Evolutionary conservation across 164 flowering plant species (phyloP).

Genomic region (Pachysandra terminalis): DNA sequence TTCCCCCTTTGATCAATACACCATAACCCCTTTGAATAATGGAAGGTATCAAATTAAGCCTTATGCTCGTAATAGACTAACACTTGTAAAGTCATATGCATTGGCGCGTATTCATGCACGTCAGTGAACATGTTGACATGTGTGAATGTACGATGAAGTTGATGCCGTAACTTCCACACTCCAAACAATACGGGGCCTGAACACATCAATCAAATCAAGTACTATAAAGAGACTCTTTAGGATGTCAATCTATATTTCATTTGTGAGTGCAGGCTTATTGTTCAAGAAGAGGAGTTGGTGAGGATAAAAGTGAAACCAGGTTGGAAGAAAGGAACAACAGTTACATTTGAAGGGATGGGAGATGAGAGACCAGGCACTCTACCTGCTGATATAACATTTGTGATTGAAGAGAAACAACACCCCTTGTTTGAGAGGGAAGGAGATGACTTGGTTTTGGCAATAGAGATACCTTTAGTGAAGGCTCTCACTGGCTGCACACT

Average conservation of each 20-base stretch:
- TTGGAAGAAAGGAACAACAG: conserved; percentile 76
- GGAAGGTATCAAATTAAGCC: no score
- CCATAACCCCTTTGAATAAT: no score
- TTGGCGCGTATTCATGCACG: no score
- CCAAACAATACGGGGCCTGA: no score
- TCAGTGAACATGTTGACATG: no score
- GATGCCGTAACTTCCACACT: no score
- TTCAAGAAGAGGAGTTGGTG: conserved; percentile 55
- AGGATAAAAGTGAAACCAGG: conserved; percentile 72
- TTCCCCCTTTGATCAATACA: no score
- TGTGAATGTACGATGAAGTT: no score
- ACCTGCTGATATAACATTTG: conserved; percentile 61
- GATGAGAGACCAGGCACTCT: conserved; percentile 57
- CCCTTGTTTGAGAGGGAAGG: conserved; percentile 57
- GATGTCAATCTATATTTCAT: background rate
- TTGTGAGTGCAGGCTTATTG: conserved; percentile 38
- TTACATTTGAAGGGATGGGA: conserved; percentile 74
- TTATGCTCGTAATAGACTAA: no score
- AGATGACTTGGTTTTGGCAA: conserved; percentile 53
- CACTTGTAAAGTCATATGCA: no score
- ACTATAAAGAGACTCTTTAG: background rate
- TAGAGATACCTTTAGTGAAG: conserved; percentile 61
- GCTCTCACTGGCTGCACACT: conserved; percentile 71
- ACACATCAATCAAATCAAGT: no score
- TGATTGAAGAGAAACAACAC: conserved; percentile 57